Percentiles rank a stretch among this genome's conserved stretches.
phyloP scores from a whole-genome alignment of 1,139 yeast genomes.

The Kurtzmaniella natalensis region DNA sequence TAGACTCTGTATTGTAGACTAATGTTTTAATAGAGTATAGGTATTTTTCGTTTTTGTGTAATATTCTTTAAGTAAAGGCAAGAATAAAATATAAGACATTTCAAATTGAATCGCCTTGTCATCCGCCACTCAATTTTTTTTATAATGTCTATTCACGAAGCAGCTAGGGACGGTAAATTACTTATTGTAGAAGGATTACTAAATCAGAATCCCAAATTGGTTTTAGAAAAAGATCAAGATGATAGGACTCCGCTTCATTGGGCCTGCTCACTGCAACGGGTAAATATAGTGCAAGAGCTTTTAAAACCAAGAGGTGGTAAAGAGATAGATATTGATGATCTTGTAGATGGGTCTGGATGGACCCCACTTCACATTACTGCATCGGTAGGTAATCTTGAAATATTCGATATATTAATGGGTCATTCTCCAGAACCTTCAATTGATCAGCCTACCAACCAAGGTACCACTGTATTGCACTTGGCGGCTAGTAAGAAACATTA shows the following conservation, averaged over 20 bases:
- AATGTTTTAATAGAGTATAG: too few relatives aligned
- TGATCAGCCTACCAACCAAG: slow-evolving; percentile 54
- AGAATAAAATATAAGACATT: too few relatives aligned
- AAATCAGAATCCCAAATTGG: slow-evolving; percentile 42
- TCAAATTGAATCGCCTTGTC: too few relatives aligned
- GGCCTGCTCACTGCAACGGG: slow-evolving; percentile 71
- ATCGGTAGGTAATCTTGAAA: slow-evolving; percentile 60
- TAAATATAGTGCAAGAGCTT: slow-evolving; percentile 49
- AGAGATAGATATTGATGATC: slow-evolving; percentile 60
- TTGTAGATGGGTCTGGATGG: slow-evolving; percentile 78
- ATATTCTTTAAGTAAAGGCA: neutral
- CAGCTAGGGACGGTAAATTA: slow-evolving; percentile 53
- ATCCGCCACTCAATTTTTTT: too few relatives aligned
- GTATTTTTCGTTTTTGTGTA: slow-evolving; percentile 1
- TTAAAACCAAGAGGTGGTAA: slow-evolving; percentile 30
- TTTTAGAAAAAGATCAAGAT: slow-evolving; percentile 57
- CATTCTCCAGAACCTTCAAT: slow-evolving; percentile 30
- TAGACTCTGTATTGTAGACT: too few relatives aligned
- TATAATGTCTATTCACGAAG: slow-evolving; percentile 43
- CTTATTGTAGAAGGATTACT: slow-evolving; percentile 47
- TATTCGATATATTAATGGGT: slow-evolving; percentile 38
- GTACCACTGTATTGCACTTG: slow-evolving; percentile 72
- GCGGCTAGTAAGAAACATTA: slow-evolving; percentile 69
- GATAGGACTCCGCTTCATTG: slow-evolving; percentile 83
- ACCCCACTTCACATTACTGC: slow-evolving; percentile 81